phyloP scores from a whole-genome alignment of 208 protist species.

The Leishmania mexicana region DNA sequence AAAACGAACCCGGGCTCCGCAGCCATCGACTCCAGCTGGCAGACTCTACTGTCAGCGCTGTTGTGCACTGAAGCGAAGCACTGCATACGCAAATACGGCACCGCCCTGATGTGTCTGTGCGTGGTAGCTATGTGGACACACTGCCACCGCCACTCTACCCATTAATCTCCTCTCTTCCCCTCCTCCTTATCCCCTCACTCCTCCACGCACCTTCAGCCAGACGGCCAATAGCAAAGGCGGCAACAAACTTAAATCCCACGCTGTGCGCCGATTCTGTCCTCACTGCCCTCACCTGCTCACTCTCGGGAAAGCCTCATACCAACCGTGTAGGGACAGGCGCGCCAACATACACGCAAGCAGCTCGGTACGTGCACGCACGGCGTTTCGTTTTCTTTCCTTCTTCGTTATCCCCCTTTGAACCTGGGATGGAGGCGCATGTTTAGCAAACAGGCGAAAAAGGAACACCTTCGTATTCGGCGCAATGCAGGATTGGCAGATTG shows the following conservation, averaged over 20 bases:
- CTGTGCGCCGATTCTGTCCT: neutral
- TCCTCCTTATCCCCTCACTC: neutral
- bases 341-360: neutral
- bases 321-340: neutral
- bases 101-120: neutral
- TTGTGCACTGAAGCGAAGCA: neutral
- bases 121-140: neutral
- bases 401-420: neutral
- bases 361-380: neutral
- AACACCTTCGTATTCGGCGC: neutral
- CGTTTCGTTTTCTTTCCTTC: neutral
- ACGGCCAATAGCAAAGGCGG: neutral
- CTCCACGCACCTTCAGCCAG: neutral
- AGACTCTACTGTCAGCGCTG: neutral
- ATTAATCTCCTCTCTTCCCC: neutral
- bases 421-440: neutral
- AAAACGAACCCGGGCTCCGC: no score
- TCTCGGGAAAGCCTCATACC: neutral
- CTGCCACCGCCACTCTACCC: neutral
- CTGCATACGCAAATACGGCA: neutral
- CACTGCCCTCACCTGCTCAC: neutral
- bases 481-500: slow-evolving; percentile 63
- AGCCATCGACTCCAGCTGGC: neutral
- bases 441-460: neutral
- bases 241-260: neutral